Evolutionary conservation across 352 stramenopile species (phyloP), one percentile per base, ranked within the genome.

Genomic region (Globisporangium apiculatum): DNA sequence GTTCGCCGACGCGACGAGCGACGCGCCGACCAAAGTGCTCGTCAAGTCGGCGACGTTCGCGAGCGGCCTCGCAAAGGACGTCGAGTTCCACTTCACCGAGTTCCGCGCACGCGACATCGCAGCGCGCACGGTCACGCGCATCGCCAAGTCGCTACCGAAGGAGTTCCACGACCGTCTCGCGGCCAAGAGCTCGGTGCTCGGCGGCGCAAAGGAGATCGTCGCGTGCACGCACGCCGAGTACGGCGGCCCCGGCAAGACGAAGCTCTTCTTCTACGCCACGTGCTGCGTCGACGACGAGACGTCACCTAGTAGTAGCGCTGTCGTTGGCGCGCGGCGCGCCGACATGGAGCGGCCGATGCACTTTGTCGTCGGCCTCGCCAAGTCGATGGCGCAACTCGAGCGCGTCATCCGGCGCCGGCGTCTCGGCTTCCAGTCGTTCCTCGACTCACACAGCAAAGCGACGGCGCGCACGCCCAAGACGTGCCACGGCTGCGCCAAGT

Each of bases 141-240:
- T 88, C 36, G 79, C 73, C 48, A 88, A 86, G 66, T 83, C 75
- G n/a, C 61, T 88, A 7, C 78, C 78, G 15, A 81, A 79, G 38
- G 67, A 79, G 18, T 71, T 87, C 47, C 76, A 89, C 67, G 72
- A 87, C 43, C 67, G 51, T 2, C 37, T 63, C n/a, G 37, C 57
- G n/a, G 11, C 7, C 40, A 63, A 53, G 42, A 49, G 3, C n/a
- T 76, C 66, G 24, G 64, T 76, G 36, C 55, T 76, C 5, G 65
- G 60, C n/a, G 68, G 65, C 18, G 58, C 66, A 14, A 72, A 64
- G 24, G 59, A 76, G 51, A 60, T 76, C 52, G 31, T 69, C 4
- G 55, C 58, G 43, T 73, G 58, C 52, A 69, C 57, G 14, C 61
- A 67, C 50, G 64, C 59, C 12, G 62, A 73, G 56, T 61, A 62